These are phyloP conservation scores for Rhizophagus clarus DNA, from an alignment of 192 early-diverging fungal species.

Conservation along the genomic window DNA sequence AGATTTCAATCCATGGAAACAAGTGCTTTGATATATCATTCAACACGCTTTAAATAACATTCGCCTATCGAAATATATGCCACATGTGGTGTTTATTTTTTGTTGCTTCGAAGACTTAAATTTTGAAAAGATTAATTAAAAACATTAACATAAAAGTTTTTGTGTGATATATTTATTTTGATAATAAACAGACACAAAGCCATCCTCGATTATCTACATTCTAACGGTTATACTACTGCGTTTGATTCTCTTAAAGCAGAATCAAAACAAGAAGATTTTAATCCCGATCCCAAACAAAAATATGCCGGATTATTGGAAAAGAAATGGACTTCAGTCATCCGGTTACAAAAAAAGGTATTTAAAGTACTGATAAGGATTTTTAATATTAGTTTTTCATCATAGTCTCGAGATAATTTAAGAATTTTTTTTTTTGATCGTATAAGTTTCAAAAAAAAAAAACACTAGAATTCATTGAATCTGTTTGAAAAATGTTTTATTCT, in stretches of 20 bases:
- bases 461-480: not conserved
- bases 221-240: slow-evolving; percentile 70
- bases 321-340: slow-evolving; percentile 95
- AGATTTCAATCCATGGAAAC: not conserved
- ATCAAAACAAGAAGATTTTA: slow-evolving; percentile 70
- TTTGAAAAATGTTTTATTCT: not conserved
- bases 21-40: not conserved
- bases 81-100: not conserved
- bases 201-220: slow-evolving; percentile 86
- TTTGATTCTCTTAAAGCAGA: slow-evolving; percentile 72
- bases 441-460: not conserved
- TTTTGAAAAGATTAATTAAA: not conserved
- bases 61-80: too few species aligned
- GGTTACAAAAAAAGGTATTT: slow-evolving; percentile 85
- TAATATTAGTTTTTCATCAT: not conserved
- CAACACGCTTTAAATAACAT: too few species aligned
- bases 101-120: not conserved
- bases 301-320: slow-evolving; percentile 81
- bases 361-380: not conserved
- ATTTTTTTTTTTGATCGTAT: not conserved
- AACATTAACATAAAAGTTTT: not conserved
- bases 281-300: slow-evolving; percentile 73
- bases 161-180: not conserved
- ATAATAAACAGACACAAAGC: slow-evolving; percentile 61
- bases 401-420: too few species aligned